phyloP scores from a whole-genome alignment of 805 yeast species.

The Nematodospora valgi region DNA sequence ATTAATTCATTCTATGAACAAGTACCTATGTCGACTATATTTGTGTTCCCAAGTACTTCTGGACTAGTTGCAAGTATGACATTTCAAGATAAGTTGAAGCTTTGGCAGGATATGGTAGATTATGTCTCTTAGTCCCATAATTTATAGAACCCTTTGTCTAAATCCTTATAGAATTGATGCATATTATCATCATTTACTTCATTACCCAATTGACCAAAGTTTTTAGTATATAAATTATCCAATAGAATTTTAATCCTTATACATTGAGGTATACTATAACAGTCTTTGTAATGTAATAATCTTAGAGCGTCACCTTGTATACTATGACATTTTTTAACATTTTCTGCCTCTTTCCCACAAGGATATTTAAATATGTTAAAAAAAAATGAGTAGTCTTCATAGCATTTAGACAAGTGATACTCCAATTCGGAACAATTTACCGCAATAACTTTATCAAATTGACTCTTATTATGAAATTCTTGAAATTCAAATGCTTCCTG shows the following conservation, averaged over 20 bases:
- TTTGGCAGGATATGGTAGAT: conserved; percentile 45
- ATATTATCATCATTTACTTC: conserved; percentile 23
- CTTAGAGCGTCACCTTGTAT: conserved; percentile 34
- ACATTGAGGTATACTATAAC: conserved; percentile 34
- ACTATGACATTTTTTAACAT: conserved; percentile 27
- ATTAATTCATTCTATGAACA: conserved; percentile 16
- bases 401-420: conserved; percentile 1
- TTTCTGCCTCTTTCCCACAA: conserved; percentile 29
- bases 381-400: conserved; percentile 4
- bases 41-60: conserved; percentile 70
- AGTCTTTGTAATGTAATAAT: conserved; percentile 32
- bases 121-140: conserved; percentile 31
- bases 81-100: conserved; percentile 38
- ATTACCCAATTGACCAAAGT: conserved; percentile 38
- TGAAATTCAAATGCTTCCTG: not conserved
- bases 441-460: conserved; percentile 20
- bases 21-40: conserved; percentile 27
- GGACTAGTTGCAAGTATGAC: conserved; percentile 59
- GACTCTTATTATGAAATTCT: conserved; percentile 26
- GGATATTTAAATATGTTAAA: conserved; percentile 17
- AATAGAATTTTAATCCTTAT: conserved; percentile 31
- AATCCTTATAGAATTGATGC: conserved; percentile 24
- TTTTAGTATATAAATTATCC: conserved; percentile 32
- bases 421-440: conserved; percentile 39
- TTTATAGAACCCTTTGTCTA: conserved; percentile 27